Evolutionary conservation across 768 basidiomycete genomes (phyloP), one percentile per base, ranked within the genome.

Genomic region (Amanita pallidorosea): DNA sequence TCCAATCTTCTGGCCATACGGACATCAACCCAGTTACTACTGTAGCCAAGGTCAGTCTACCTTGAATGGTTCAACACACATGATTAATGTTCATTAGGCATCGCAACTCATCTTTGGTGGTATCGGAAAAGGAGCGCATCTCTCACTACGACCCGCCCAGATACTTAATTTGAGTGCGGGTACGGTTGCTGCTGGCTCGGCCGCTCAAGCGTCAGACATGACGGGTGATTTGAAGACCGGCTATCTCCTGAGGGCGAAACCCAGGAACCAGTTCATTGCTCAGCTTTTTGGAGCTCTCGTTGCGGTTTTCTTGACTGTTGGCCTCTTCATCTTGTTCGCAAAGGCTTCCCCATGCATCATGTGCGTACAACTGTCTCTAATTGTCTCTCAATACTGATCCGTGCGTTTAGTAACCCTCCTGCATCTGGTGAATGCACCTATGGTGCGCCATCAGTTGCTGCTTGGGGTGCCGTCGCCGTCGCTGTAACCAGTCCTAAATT

Each of bases 201-300:
- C 79, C 18, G 76, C 71, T 18, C 79, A 80, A 58, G 71, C 78
- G 20, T 58, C 72, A 27, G 83, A 84, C 60, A 82, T 84, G 82
- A 77, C 75, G 42, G 74, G 80, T 51, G 82, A 84, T 60, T 61
- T 83, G 57, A 82, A 83, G 66, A 79, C 83, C n/a, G 79, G 79
- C 54, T 81, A 81, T 61, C 76, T 84, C 52, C 71, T 83, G 22
- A 69, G 81, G 46, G 75, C 80, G 11, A 82, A 80, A 56, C 81
- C 81, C 35, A 71, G 65, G 50, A 77, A 78, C 61, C 77, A 83
- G 64, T 83, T 83, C 58, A 66, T 77, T 53, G 79, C 76, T 22
- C 80, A 81, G 63, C 64, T 81, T 3, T 70, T 66, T 54, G 81
- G 81, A 47, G 68, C 80, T 18, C 66, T 79, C 50, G 76, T 81